phyloP scores from a whole-genome alignment of 257 asterid species.

The Nicotiana tabacum region DNA sequence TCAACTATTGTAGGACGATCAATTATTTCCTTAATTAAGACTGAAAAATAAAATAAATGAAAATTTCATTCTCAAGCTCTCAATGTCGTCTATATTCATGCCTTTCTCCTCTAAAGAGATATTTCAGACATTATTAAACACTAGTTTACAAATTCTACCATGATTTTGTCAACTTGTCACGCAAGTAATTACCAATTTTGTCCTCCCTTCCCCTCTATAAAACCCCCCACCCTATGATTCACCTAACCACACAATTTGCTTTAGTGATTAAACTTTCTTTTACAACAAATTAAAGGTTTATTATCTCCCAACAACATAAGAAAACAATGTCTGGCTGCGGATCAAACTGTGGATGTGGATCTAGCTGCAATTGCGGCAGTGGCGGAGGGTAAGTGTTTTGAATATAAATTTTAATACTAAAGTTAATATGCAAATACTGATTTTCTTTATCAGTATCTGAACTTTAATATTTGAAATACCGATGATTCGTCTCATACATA shows the following conservation, averaged over 20 bases:
- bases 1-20: not conserved
- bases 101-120: not conserved
- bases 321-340: conserved; percentile 12
- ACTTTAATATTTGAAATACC: too few species aligned
- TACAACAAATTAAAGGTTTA: not conserved
- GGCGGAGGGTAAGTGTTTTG: conserved; percentile 8
- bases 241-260: not conserved
- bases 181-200: not conserved
- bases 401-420: not conserved
- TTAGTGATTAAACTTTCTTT: not conserved
- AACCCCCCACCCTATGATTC: not conserved
- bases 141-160: not conserved
- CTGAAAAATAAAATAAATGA: too few species aligned
- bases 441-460: too few species aligned
- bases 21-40: not conserved
- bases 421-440: too few species aligned
- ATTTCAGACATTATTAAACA: not conserved
- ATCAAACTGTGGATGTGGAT: not conserved
- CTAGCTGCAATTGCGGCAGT: too few species aligned
- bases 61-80: not conserved
- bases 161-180: not conserved
- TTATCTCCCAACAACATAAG: too few species aligned
- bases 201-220: not conserved
- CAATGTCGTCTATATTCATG: not conserved
- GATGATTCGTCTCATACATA: too few species aligned